Evolutionary conservation across 495 filamentous ascomycete genomes (phyloP), one percentile per base, ranked within the genome.

Genomic region (Aspergillus nanangensis): DNA sequence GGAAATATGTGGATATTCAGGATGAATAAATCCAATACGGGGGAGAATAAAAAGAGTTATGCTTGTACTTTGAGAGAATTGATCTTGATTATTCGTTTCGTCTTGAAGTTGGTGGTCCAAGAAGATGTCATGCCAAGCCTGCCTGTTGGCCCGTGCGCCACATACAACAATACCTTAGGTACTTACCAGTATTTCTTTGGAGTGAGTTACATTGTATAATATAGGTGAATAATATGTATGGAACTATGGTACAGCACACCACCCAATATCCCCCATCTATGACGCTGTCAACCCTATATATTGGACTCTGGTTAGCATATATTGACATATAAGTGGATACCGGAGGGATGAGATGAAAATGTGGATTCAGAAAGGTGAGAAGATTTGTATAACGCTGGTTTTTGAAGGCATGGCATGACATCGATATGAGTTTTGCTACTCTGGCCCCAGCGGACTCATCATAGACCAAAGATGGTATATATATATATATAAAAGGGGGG

Each of bases 381-480:
- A 78, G 74, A 76, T 73, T 51, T 45, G 35, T 36, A 47, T 51
- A 55, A 59, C 57, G 74, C 75, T 77, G 75, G 74, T 71, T 51
- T 66, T 69, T 71, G 62, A 61, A 77, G 73, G 51, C 74, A 78
- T 65, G 44, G 71, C 61, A 66, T 50, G 47, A 66, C 66, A 66
- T 65, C 65, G 48, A 43, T 50, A 47, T 43, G 62, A 65, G 60
- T 66, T 60, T 65, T 64, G 54, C 70, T 78, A 74, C 70, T 77
- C 66, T 78, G 73, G 75, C 74, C 75, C 74, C 72, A 77, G 75
- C 73, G 63, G 51, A 57, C 57, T 77, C 75, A 77, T 79, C 75
- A 69, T 57, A 32, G 44, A 55, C 31, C 29, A 40, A 29, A 25
- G n/a, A 34, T 14, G 25, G 31, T 19, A 41, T 22, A 25, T 24